Percentiles rank a stretch among this genome's conserved stretches.
Evolutionary conservation across 495 filamentous ascomycete genomes (phyloP).

Genomic region (Neurospora discreta): DNA sequence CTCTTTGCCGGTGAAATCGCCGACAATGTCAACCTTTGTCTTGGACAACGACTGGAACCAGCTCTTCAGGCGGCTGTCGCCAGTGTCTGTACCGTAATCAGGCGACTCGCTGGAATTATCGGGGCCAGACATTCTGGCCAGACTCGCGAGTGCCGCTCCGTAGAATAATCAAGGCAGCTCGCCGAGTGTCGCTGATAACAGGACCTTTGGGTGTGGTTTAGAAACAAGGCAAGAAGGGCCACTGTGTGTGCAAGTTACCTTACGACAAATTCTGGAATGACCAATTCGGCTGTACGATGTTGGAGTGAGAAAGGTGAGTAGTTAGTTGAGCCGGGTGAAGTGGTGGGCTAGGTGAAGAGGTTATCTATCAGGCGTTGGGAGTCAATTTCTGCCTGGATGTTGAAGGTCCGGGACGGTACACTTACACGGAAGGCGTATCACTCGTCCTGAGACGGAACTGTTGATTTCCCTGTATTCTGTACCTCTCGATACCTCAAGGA

Average conservation of each 20-base stretch:
- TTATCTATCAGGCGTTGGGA: background rate
- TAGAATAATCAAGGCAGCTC: background rate
- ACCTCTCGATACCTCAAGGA: background rate
- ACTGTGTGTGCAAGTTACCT: background rate
- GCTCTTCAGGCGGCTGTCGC: background rate
- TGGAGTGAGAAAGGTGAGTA: background rate
- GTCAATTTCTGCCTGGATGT: background rate
- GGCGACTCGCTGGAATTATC: background rate
- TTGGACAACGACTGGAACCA: conserved; percentile 1
- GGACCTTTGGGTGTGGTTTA: background rate
- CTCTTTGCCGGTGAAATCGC: conserved; percentile 65
- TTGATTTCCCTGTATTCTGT: background rate
- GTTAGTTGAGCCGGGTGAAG: background rate
- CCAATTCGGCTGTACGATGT: background rate
- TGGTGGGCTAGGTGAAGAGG: background rate
- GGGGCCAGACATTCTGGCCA: background rate
- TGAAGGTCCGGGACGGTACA: background rate
- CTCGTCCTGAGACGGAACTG: background rate
- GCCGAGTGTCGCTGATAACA: background rate
- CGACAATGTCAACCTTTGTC: conserved; percentile 47
- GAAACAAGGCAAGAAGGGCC: background rate
- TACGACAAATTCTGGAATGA: background rate
- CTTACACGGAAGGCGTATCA: background rate
- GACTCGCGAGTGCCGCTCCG: background rate
- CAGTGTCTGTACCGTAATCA: background rate